Base-by-base conservation (phyloP, 2,329 filamentous ascomycete species). In the Intubia oerlemansii region DNA sequence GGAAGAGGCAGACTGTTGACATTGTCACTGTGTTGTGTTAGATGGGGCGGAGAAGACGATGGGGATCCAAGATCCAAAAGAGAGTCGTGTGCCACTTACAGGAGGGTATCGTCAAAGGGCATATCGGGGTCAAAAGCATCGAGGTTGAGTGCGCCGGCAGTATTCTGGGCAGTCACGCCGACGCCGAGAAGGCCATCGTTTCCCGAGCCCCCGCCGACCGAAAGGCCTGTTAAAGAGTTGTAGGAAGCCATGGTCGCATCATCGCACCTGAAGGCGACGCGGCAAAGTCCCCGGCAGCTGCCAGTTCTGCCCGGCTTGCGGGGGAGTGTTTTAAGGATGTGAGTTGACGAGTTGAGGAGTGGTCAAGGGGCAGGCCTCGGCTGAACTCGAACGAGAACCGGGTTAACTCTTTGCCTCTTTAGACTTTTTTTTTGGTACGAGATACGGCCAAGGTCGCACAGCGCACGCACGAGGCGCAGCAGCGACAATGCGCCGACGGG, bases 211-310 rank as follows among this genome's bases (percentile, higher is more conserved):
- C 52, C 44, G 45, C 50, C 48, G 37, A 54, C 48, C 39, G 53
- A 47, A 43, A 62, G 53, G 42, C 51, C 53, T 50, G 57, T 50
- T 52, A 66, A 59, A 44, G 60, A 53, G 48, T 63, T 66, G 53
- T 57, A 68, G 42, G 54, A 53, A 39, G 61, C 59, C 64, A 68
- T 68, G 43, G 32, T 31, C 29, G 30, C 36, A 36, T 36, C n/a
- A n/a, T n/a, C n/a, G n/a, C n/a, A n/a, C n/a, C n/a, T n/a, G n/a
- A n/a, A n/a, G n/a, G n/a, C n/a, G n/a, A n/a, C n/a, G n/a, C n/a
- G n/a, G n/a, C n/a, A n/a, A n/a, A n/a, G n/a, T n/a, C n/a, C n/a
- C n/a, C n/a, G n/a, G n/a, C n/a, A n/a, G n/a, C n/a, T n/a, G n/a
- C n/a, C n/a, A n/a, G n/a, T n/a, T n/a, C n/a, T n/a, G n/a, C n/a